Conservation (phyloP, 2,329 filamentous ascomycete species). For the Bipolaris bicolor region DNA sequence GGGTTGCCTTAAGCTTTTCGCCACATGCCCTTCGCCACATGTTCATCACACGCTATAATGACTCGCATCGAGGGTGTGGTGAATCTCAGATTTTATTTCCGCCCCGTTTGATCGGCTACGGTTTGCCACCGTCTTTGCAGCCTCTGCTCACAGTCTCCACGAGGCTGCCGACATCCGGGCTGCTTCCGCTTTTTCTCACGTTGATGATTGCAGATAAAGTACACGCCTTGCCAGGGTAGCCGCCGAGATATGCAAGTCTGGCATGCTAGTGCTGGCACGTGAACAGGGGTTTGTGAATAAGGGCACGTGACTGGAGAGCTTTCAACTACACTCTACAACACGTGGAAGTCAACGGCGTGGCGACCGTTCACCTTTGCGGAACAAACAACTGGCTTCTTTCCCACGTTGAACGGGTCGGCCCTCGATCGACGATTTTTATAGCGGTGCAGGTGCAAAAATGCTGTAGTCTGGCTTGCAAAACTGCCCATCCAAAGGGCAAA, state of each 20-base stretch:
- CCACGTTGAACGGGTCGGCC: constrained; percentile 8
- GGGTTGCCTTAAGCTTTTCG: neutral
- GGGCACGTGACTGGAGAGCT: neutral
- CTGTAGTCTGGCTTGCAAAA: neutral
- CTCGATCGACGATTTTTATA: neutral
- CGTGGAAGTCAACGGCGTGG: neutral
- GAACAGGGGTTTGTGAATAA: neutral
- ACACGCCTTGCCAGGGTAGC: neutral
- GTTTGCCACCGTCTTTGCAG: constrained; percentile 5
- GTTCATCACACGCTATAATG: neutral
- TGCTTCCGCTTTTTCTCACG: neutral
- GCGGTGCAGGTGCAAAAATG: neutral
- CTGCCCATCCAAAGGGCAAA: neutral
- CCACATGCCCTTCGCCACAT: neutral
- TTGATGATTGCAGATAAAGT: neutral
- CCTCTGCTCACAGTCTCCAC: neutral
- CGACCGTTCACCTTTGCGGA: neutral
- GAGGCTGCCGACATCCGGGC: neutral
- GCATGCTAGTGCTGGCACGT: neutral
- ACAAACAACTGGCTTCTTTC: neutral
- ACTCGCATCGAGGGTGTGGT: neutral
- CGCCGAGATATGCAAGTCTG: neutral
- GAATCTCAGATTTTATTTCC: constrained; percentile 3
- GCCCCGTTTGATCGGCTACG: constrained; percentile 20
- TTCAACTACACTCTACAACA: neutral